Percentiles rank a stretch among this genome's conserved stretches.
phyloP scores from a whole-genome alignment of 176 grass and related monocot species.

The Hordeum marinum region DNA sequence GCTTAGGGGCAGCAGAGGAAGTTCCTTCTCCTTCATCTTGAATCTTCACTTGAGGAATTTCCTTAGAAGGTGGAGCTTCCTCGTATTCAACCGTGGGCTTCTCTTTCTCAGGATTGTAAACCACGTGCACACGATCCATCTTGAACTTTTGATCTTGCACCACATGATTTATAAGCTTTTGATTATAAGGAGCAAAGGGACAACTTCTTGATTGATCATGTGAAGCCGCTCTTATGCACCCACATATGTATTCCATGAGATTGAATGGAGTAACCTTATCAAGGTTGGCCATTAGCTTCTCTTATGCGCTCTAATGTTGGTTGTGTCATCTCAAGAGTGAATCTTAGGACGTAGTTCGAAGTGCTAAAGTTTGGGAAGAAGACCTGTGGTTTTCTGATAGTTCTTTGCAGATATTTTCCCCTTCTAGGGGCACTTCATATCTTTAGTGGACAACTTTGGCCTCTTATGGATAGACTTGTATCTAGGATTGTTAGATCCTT shows the following conservation, averaged over 20 bases:
- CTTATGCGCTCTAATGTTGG: no score
- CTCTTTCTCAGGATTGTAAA: no score
- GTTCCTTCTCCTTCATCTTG: neutral
- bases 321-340: no score
- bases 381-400: no score
- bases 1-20: no score
- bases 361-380: no score
- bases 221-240: neutral
- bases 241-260: neutral
- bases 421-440: no score
- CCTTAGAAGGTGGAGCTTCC: neutral
- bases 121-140: neutral
- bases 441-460: no score
- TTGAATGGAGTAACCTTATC: neutral
- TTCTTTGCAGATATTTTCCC: no score
- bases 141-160: neutral
- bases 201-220: neutral
- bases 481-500: no score
- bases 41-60: neutral
- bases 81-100: neutral
- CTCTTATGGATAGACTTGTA: no score
- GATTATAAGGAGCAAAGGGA: neutral
- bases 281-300: neutral
- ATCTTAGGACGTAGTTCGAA: no score
- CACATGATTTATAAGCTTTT: neutral